These are phyloP conservation scores for Maudiozyma humilis DNA, from an alignment of 1,139 yeast genomes.

Conservation along the genomic window DNA sequence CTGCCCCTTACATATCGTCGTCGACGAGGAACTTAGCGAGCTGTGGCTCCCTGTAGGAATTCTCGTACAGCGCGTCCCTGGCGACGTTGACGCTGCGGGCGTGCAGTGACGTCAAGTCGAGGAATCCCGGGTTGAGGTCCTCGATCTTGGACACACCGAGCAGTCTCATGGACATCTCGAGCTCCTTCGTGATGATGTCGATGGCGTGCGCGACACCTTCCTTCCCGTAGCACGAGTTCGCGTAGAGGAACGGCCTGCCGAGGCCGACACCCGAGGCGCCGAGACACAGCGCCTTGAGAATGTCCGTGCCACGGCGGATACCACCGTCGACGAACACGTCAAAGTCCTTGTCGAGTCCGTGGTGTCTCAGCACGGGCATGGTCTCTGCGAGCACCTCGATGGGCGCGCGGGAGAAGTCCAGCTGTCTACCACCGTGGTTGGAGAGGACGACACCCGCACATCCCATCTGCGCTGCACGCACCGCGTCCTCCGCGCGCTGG, in stretches of 20 bases:
- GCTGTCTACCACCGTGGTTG: constrained; percentile 70
- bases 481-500: constrained; percentile 58
- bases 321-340: constrained; percentile 48
- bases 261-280: constrained; percentile 75
- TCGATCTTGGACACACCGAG: constrained; percentile 64
- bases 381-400: constrained; percentile 60
- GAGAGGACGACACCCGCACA: constrained; percentile 67
- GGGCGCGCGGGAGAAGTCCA: constrained; percentile 61
- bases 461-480: constrained; percentile 61
- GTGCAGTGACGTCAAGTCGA: constrained; percentile 40
- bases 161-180: constrained; percentile 81
- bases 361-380: constrained; percentile 44
- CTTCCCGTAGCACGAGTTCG: constrained; percentile 66
- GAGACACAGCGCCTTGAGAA: constrained; percentile 58
- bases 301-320: constrained; percentile 57
- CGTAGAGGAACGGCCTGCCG: constrained; percentile 65
- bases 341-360: constrained; percentile 42
- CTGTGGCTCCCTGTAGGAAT: constrained; percentile 37
- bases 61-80: constrained; percentile 38
- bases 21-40: constrained; percentile 11
- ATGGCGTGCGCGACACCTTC: constrained; percentile 74
- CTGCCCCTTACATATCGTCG: constrained; percentile 4
- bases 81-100: constrained; percentile 40
- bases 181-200: constrained; percentile 69
- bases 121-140: constrained; percentile 49